A percentile compares a stretch with the other conserved stretches of the same genome.
Conservation (phyloP, 208 protist species). For the Leishmania tropica region DNA sequence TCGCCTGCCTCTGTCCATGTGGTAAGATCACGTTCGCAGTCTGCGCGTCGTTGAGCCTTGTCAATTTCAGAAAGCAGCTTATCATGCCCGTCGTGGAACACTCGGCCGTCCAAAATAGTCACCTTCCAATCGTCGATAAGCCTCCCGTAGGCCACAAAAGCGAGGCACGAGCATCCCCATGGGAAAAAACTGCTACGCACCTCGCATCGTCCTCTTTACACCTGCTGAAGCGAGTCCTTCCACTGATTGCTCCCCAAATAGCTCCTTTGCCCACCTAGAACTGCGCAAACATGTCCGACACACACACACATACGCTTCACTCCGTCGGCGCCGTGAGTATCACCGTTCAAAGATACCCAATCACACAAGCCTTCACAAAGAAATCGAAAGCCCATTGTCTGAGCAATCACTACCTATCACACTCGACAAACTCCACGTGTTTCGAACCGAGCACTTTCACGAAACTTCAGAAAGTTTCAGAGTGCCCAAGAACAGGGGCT, state of each 20-base stretch:
- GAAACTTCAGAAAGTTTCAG: too few species aligned
- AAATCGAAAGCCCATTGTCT: neutral
- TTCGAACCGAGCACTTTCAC: neutral
- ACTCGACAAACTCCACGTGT: neutral
- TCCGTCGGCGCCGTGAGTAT: neutral
- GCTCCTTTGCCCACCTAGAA: neutral
- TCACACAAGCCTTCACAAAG: neutral
- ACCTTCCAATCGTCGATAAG: neutral
- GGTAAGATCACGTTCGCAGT: neutral
- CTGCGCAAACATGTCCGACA: neutral
- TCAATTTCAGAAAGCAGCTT: neutral
- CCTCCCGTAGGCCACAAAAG: neutral
- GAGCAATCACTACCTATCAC: neutral
- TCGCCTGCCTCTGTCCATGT: neutral
- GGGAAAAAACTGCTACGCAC: neutral
- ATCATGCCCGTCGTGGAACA: neutral
- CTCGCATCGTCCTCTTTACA: neutral
- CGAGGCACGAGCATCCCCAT: neutral
- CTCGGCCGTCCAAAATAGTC: neutral
- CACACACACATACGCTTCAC: neutral
- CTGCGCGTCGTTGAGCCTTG: neutral
- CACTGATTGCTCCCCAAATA: neutral
- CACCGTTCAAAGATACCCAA: neutral
- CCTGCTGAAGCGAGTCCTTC: neutral
- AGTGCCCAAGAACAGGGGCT: neutral